These are phyloP conservation scores for Penicillium nordicum DNA, from an alignment of 2,329 filamentous ascomycete genomes.

Conservation along the genomic window DNA sequence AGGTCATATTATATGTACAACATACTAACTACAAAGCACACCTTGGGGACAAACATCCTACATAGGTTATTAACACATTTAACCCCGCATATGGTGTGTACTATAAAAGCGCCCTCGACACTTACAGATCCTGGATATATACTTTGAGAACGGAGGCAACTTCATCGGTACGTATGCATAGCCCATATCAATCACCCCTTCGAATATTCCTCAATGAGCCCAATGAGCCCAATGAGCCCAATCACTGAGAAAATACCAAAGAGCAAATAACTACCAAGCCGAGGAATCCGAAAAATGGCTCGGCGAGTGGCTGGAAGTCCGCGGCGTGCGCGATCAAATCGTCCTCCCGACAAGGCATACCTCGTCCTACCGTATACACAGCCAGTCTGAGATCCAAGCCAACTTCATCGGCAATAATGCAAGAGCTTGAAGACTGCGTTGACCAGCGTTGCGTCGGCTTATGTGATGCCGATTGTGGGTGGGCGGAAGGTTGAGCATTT, in stretches of 20 bases:
- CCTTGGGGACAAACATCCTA: background rate
- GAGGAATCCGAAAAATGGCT: slow-evolving; percentile 51
- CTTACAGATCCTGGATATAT: slow-evolving; percentile 46
- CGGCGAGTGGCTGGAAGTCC: slow-evolving; percentile 51
- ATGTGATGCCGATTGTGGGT: slow-evolving; percentile 54
- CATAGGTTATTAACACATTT: background rate
- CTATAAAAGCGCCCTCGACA: background rate
- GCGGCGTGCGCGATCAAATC: slow-evolving; percentile 50
- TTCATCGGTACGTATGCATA: slow-evolving; percentile 49
- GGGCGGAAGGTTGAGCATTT: slow-evolving; percentile 53
- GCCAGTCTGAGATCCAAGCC: slow-evolving; percentile 36
- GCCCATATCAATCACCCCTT: background rate
- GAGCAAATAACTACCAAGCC: slow-evolving; percentile 49
- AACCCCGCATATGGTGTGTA: background rate
- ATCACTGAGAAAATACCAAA: slow-evolving; percentile 2
- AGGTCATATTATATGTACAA: background rate
- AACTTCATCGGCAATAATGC: slow-evolving; percentile 34
- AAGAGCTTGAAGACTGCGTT: slow-evolving; percentile 30
- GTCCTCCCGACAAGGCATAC: slow-evolving; percentile 57
- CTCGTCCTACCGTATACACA: slow-evolving; percentile 30
- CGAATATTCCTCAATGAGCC: no score
- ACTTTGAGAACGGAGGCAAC: slow-evolving; percentile 50
- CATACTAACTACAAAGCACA: background rate
- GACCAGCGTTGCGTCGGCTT: slow-evolving; percentile 46
- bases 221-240: no score